A percentile compares a stretch with the other conserved stretches of the same genome.
Conservation (phyloP, 1,284 basidiomycete genomes). For the Anthracocystis setariae region DNA sequence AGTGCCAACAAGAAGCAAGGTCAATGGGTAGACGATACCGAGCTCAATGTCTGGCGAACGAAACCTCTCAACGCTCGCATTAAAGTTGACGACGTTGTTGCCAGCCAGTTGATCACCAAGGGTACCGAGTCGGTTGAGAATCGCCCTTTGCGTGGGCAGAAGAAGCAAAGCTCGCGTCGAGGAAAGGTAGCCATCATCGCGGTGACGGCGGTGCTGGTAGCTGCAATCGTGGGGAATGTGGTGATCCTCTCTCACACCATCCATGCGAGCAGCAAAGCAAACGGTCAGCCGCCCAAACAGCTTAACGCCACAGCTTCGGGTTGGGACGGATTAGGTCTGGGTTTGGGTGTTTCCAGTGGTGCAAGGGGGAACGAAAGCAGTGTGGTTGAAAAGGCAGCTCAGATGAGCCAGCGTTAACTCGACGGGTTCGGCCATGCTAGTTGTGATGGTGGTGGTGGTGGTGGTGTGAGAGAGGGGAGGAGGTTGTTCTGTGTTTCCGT, state of each 20-base stretch:
- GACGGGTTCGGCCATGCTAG: neutral
- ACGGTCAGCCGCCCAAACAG: neutral
- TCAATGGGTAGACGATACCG: neutral
- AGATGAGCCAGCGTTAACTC: conserved; percentile 18
- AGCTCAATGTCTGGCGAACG: conserved; percentile 10
- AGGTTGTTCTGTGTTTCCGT: too few species aligned
- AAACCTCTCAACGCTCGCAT: neutral
- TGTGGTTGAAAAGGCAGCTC: conserved; percentile 16
- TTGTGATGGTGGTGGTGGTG: too few species aligned
- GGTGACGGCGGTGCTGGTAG: conserved; percentile 3
- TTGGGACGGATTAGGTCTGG: neutral
- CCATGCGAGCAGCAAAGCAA: neutral
- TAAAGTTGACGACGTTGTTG: neutral
- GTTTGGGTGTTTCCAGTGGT: too few species aligned
- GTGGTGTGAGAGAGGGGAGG: too few species aligned
- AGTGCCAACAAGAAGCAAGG: neutral
- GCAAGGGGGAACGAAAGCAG: neutral
- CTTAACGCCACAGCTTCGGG: neutral
- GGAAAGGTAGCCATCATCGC: conserved; percentile 1
- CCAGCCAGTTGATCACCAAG: conserved; percentile 21
- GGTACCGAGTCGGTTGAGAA: conserved; percentile 13
- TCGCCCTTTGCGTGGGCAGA: conserved; percentile 5
- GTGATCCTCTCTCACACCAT: conserved; percentile 15
- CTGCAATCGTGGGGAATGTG: conserved; percentile 19
- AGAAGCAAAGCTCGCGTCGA: neutral